Conservation (phyloP, 2,329 filamentous ascomycete species). For the Cladosporium sp. region DNA sequence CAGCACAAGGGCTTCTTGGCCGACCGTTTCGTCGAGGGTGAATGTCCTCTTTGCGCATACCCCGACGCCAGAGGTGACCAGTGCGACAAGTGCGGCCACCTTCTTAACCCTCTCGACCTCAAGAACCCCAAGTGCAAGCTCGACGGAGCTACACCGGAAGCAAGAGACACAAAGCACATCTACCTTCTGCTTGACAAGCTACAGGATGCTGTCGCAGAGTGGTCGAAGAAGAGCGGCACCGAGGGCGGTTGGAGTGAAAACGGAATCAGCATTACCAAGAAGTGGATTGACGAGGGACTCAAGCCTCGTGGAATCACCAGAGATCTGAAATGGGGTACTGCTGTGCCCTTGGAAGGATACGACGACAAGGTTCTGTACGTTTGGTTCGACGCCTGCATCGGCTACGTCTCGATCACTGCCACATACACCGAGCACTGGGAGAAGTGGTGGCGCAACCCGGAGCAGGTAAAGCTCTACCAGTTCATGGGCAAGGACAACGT, state of each 20-base stretch:
- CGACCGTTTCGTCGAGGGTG: constrained; percentile 82
- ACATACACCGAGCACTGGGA: constrained; percentile 89
- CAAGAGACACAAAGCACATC: constrained; percentile 82
- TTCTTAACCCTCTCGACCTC: constrained; percentile 56
- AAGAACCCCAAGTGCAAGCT: constrained; percentile 90
- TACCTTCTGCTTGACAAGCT: constrained; percentile 85
- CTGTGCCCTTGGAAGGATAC: constrained; percentile 60
- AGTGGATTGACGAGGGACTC: constrained; percentile 80
- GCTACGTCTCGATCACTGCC: constrained; percentile 92
- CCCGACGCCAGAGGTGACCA: constrained; percentile 55
- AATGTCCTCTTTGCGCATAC: constrained; percentile 68
- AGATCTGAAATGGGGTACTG: constrained; percentile 86
- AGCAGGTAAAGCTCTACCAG: constrained; percentile 85
- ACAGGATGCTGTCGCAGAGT: constrained; percentile 72
- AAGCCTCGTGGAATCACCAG: constrained; percentile 86
- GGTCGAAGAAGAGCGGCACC: constrained; percentile 71
- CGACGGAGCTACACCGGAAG: constrained; percentile 77
- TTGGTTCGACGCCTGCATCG: constrained; percentile 90
- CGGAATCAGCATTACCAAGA: constrained; percentile 72
- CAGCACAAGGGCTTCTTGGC: constrained; percentile 64
- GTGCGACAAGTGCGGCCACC: constrained; percentile 53
- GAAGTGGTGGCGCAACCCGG: constrained; percentile 89
- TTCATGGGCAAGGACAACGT: constrained; percentile 95
- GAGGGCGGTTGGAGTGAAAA: constrained; percentile 77
- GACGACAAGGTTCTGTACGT: constrained; percentile 86